These are phyloP conservation scores for Puccinellia tenuiflora DNA, from an alignment of 176 grass and related monocot genomes.

Conservation along the genomic window DNA sequence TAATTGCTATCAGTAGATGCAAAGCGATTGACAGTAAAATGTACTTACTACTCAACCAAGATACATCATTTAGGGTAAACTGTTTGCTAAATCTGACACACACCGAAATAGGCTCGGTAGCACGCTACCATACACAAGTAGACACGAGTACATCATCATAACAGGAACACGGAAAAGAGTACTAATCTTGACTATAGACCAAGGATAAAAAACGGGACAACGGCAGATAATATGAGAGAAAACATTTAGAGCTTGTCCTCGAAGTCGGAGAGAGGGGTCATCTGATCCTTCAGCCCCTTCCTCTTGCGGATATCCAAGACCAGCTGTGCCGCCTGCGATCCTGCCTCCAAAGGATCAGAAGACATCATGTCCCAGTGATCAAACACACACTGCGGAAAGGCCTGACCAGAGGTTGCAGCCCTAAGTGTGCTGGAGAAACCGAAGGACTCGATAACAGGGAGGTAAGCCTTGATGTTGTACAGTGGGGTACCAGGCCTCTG, in stretches of 20 bases:
- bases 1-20: background rate
- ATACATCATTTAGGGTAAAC: background rate
- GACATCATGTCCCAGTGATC: conserved; percentile 77
- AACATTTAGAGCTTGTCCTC: conserved; percentile 60
- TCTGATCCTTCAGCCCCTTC: conserved; percentile 69
- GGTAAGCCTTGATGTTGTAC: conserved; percentile 86
- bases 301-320: conserved; percentile 54
- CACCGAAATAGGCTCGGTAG: background rate
- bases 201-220: background rate
- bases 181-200: background rate
- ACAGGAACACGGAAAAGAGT: background rate
- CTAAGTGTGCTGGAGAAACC: conserved; percentile 40
- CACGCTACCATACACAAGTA: background rate
- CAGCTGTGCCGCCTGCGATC: conserved; percentile 36
- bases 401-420: conserved; percentile 63
- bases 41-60: background rate
- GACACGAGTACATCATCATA: background rate
- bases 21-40: background rate
- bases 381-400: conserved; percentile 58
- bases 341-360: conserved; percentile 53
- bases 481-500: conserved; percentile 61
- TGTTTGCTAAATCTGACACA: background rate
- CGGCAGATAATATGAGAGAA: background rate
- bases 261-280: conserved; percentile 61
- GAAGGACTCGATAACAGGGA: conserved; percentile 57